These are phyloP conservation scores for Aspergillus fischeri DNA, from an alignment of 2,329 filamentous ascomycete species.

Conservation along the genomic window DNA sequence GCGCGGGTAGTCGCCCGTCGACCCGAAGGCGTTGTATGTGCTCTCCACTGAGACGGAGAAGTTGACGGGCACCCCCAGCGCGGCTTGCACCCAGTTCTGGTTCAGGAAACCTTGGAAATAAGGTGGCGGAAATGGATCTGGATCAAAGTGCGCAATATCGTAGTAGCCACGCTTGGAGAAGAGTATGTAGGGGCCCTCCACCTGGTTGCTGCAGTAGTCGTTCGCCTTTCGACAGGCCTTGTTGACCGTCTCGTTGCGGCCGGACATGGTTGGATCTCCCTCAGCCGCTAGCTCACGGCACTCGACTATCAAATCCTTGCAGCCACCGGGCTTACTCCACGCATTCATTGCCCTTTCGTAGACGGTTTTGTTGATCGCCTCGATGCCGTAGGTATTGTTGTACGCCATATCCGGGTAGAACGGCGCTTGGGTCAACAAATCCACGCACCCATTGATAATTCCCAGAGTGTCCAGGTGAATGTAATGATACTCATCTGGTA, in stretches of 20 bases:
- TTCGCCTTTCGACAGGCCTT: conserved; percentile 43
- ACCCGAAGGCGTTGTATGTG: conserved; percentile 45
- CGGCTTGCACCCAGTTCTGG: conserved; percentile 53
- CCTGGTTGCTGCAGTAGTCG: conserved; percentile 41
- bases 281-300: conserved; percentile 47
- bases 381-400: conserved; percentile 58
- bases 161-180: conserved; percentile 50
- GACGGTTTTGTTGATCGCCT: conserved; percentile 46
- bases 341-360: conserved; percentile 45
- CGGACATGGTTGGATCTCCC: conserved; percentile 49
- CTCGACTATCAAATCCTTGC: conserved; percentile 49
- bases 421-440: conserved; percentile 46
- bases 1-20: conserved; percentile 47
- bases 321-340: conserved; percentile 47
- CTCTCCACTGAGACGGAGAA: conserved; percentile 46
- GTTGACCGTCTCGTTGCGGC: conserved; percentile 44
- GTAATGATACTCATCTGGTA: conserved; percentile 28
- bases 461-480: conserved; percentile 51
- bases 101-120: conserved; percentile 56
- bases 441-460: conserved; percentile 56
- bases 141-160: conserved; percentile 51
- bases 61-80: conserved; percentile 58
- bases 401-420: conserved; percentile 50
- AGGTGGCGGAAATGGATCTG: conserved; percentile 51
- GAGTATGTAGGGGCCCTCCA: conserved; percentile 44